Evolutionary conservation across 2,329 filamentous ascomycete species (phyloP).

Genomic region (Fusarium haematococcum): DNA sequence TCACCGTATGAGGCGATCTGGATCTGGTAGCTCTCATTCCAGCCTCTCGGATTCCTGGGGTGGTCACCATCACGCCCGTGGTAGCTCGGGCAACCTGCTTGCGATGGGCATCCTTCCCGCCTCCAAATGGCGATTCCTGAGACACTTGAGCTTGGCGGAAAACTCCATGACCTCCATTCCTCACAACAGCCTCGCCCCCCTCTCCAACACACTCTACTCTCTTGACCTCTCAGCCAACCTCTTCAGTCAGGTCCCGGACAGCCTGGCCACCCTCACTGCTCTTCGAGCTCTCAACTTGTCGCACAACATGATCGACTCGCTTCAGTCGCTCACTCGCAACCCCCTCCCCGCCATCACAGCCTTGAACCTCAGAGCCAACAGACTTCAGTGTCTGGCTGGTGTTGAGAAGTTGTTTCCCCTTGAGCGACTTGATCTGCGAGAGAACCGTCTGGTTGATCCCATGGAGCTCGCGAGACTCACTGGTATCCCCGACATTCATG

Average conservation of each 20-base stretch:
- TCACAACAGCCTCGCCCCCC: conserved; percentile 79
- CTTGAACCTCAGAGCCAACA: conserved; percentile 89
- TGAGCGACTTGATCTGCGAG: conserved; percentile 89
- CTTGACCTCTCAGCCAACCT: conserved; percentile 93
- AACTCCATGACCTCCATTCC: conserved; percentile 88
- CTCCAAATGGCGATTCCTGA: conserved; percentile 94
- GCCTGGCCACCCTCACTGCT: conserved; percentile 84
- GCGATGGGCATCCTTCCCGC: conserved; percentile 78
- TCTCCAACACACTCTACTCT: conserved; percentile 90
- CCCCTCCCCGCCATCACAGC: conserved; percentile 94
- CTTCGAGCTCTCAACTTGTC: conserved; percentile 94
- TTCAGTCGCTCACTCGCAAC: conserved; percentile 87
- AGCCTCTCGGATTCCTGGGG: conserved; percentile 74
- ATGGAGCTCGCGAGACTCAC: conserved; percentile 91
- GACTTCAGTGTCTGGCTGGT: conserved; percentile 86
- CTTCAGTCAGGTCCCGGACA: conserved; percentile 94
- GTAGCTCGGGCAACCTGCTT: conserved; percentile 83
- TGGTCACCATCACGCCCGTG: conserved; percentile 66
- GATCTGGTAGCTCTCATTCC: conserved; percentile 93
- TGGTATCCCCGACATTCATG: conserved; percentile 88
- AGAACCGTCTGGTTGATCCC: conserved; percentile 92
- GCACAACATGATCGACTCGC: conserved; percentile 96
- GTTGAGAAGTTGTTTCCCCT: conserved; percentile 89
- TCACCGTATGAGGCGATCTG: conserved; percentile 85
- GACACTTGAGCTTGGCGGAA: conserved; percentile 90